Evolutionary conservation across 2,329 filamentous ascomycete genomes (phyloP).

Genomic region (Ophiostoma pallidulum): DNA sequence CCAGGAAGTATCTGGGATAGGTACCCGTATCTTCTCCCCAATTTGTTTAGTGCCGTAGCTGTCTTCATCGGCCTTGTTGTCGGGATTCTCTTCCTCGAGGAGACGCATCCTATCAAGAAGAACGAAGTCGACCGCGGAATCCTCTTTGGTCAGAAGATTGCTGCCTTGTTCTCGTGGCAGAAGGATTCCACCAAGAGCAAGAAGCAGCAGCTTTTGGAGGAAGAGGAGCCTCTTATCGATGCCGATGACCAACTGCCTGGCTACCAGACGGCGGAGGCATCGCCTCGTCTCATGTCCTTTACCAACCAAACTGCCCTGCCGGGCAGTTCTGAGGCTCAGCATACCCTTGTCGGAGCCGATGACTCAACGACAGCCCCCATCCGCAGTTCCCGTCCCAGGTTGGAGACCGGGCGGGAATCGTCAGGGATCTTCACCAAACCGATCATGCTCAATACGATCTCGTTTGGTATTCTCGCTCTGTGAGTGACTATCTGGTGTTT

Average conservation of each 20-base stretch:
- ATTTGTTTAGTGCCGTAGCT: conserved; percentile 77
- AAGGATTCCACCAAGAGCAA: neutral
- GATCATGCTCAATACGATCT: conserved; percentile 77
- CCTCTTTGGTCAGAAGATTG: conserved; percentile 65
- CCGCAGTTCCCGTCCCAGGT: conserved; percentile 14
- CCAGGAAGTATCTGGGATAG: conserved; percentile 69
- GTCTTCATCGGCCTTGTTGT: conserved; percentile 66
- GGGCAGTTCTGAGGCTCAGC: conserved; percentile 22
- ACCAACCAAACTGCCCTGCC: conserved; percentile 21
- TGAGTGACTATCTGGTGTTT: conserved; percentile 43
- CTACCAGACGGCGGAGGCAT: conserved; percentile 52
- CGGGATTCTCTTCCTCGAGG: conserved; percentile 81
- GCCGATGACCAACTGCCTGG: conserved; percentile 55
- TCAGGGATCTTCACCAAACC: conserved; percentile 66
- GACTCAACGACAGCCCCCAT: neutral
- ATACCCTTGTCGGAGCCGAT: conserved; percentile 20
- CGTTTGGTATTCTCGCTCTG: conserved; percentile 90
- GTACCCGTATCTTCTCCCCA: conserved; percentile 86
- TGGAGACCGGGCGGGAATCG: neutral
- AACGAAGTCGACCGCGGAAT: conserved; percentile 64
- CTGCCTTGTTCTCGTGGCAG: conserved; percentile 33
- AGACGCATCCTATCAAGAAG: conserved; percentile 82
- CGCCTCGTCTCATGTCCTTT: conserved; percentile 10
- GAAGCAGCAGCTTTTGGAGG: conserved; percentile 27
- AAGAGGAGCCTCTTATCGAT: conserved; percentile 55